phyloP scores from a whole-genome alignment of 164 flowering plant genomes.

The Pachysandra terminalis region DNA sequence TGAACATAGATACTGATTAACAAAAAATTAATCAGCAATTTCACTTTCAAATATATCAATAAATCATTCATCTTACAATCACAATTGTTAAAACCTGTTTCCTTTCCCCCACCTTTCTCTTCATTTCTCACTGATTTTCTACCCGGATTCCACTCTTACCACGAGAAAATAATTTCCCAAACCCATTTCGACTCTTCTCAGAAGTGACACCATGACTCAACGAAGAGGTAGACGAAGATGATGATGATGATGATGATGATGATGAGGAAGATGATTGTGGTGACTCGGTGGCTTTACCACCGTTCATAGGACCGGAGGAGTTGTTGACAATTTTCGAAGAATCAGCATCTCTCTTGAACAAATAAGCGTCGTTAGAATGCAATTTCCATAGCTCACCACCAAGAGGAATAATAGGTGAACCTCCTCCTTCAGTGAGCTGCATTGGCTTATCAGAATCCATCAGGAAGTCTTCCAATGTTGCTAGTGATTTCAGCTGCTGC shows the following conservation, averaged over 20 bases:
- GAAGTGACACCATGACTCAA: conserved; percentile 22
- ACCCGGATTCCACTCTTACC: conserved; percentile 34
- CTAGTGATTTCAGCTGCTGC: conserved; percentile 71
- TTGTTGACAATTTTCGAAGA: conserved; percentile 17
- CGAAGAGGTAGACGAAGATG: conserved; percentile 35
- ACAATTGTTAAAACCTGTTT: neutral
- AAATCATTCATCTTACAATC: neutral
- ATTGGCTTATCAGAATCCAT: conserved; percentile 52
- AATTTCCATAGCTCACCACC: conserved; percentile 35
- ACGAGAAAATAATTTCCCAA: conserved; percentile 55
- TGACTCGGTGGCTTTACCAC: conserved; percentile 28
- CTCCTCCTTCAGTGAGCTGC: conserved; percentile 28
- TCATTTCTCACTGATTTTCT: conserved; percentile 16
- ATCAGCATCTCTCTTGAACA: conserved; percentile 24
- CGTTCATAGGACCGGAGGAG: conserved; percentile 19
- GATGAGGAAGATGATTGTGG: conserved; percentile 43
- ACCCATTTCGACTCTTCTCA: conserved; percentile 57
- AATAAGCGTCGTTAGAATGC: conserved; percentile 32
- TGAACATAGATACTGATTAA: conserved; percentile 14
- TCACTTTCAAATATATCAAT: neutral
- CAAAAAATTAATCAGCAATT: conserved; percentile 23
- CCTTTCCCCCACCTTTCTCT: neutral
- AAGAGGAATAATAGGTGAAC: conserved; percentile 20
- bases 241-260: conserved; percentile 39
- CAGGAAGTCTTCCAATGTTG: conserved; percentile 77